Base-by-base conservation (phyloP, 2,329 filamentous ascomycete genomes). In the Fusarium vanettenii region DNA sequence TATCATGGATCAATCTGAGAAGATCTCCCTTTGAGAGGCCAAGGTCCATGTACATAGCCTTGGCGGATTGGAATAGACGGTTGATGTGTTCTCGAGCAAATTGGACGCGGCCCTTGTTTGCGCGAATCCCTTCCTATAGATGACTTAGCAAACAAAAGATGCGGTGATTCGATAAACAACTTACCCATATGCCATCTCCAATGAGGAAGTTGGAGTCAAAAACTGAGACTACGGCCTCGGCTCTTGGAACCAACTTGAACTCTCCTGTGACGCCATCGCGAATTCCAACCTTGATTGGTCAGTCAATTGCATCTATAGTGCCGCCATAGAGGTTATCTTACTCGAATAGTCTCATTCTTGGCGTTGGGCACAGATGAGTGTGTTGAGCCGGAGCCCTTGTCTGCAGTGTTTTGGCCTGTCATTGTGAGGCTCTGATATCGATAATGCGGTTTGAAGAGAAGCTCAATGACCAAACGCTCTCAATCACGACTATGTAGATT, bases 41-140 rank as follows among this genome's bases (percentile, higher is more conserved):
- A 11, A 80, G 56, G 31, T 80, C 78, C 79, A 80, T 80, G 41
- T 71, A 73, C 79, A 80, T 80, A 25, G 79, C 79, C 27, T 80
- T 80, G 27, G 79, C 79, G 3, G 78, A 73, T 20, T 80, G 79
- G 60, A 79, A 80, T 1, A 80, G 71, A 1, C 79, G 73, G 63
- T 79, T 70, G 48, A 80, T 73, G 60, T 80, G 79, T 16, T 79
- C 79, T 7, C 66, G 63, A 13, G 78, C 79, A 67, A 80, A 80
- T 29, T 80, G 79, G 3, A 80, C 60, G 0, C 72, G 68, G 16
- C 79, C 78, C 18, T 35, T 56, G 52, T 35, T 56, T 25, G 52
- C 52, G 0, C 52, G 52, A 33, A 56, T 56, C 5, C 52, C 52
- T 2, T 56, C 52, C 52, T 56, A 56, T 3, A 22, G 6, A 20